These are phyloP conservation scores for Penicillium capsulatum DNA, from an alignment of 2,329 filamentous ascomycete genomes.

Conservation along the genomic window DNA sequence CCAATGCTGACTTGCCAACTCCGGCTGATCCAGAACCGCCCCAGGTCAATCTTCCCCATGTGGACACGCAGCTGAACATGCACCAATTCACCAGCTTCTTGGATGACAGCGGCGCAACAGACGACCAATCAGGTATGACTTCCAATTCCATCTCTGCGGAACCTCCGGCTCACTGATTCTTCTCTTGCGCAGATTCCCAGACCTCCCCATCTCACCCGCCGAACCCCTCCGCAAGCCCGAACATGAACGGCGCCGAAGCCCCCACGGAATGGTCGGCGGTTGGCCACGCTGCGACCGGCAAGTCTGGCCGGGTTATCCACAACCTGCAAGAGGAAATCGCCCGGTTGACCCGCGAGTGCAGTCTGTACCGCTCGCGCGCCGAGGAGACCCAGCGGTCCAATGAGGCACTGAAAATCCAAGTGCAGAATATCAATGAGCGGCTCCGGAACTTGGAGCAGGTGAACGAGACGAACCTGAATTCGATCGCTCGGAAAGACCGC, in stretches of 20 bases:
- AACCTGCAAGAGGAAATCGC: conserved; percentile 50
- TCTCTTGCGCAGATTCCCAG: conserved; percentile 14
- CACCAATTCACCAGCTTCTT: conserved; percentile 40
- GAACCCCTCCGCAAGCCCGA: conserved; percentile 17
- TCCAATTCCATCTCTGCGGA: background rate
- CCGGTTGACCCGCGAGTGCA: conserved; percentile 46
- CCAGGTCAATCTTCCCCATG: conserved; percentile 37
- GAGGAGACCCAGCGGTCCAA: conserved; percentile 48
- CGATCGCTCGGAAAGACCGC: conserved; percentile 46
- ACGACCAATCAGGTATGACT: conserved; percentile 25
- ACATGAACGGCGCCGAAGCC: conserved; percentile 29
- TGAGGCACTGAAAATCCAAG: conserved; percentile 44
- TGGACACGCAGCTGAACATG: conserved; percentile 44
- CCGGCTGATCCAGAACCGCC: conserved; percentile 27
- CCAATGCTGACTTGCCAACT: conserved; percentile 28
- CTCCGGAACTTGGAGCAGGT: conserved; percentile 45
- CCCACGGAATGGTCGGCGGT: conserved; percentile 48
- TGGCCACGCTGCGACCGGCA: conserved; percentile 48
- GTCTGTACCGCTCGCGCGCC: conserved; percentile 42
- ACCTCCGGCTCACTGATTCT: background rate
- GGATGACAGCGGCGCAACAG: conserved; percentile 24
- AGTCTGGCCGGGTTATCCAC: conserved; percentile 50
- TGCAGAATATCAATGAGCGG: conserved; percentile 45
- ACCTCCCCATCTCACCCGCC: conserved; percentile 14
- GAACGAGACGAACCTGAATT: conserved; percentile 45